Evolutionary conservation across 2,329 filamentous ascomycete species (phyloP), one percentile per base, ranked within the genome.

Genomic region (Fusarium pilosicola): DNA sequence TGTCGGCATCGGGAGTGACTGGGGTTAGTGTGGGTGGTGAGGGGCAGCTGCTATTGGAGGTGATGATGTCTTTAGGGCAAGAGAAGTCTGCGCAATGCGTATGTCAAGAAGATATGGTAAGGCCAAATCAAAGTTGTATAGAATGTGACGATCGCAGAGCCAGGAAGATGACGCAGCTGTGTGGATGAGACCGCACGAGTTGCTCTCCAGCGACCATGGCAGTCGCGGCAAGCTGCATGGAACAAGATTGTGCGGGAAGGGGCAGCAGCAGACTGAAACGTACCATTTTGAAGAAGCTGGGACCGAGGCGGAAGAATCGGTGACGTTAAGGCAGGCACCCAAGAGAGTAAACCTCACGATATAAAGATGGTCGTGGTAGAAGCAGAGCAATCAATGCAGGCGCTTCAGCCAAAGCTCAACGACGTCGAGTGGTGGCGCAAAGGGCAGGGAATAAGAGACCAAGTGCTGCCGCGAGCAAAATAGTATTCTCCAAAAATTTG

Each of bases 201-300:
- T 65, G 60, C 56, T 59, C 42, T n/a, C 56, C 55, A 62, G 52
- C 44, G 71, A 57, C 46, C 67, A 69, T 30, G 56, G 24, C 24
- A 68, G 65, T 65, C 68, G 65, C 71, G 68, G 71, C 58, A 59
- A 45, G 63, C 51, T 74, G 71, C 72, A 75, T 69, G 60, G 68
- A 48, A 49, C 55, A 48, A 68, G 52, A 41, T 28, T 51, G 45
- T 46, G 52, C 45, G 48, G 56, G 67, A 59, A 70, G 52, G 52
- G 41, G 45, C 64, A 51, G 48, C 26, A 46, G 48, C 26, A 46
- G 62, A 32, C 45, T 42, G 45, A 61, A 55, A 74, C 76, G 61
- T 71, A 77, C 76, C 76, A 77, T 77, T 66, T 58, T 77, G 68
- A 70, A 58, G 56, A 68, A 56, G 55, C 55, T 68, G 66, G 63